phyloP scores from a whole-genome alignment of 805 yeast genomes.

The Babjeviella inositovora region DNA sequence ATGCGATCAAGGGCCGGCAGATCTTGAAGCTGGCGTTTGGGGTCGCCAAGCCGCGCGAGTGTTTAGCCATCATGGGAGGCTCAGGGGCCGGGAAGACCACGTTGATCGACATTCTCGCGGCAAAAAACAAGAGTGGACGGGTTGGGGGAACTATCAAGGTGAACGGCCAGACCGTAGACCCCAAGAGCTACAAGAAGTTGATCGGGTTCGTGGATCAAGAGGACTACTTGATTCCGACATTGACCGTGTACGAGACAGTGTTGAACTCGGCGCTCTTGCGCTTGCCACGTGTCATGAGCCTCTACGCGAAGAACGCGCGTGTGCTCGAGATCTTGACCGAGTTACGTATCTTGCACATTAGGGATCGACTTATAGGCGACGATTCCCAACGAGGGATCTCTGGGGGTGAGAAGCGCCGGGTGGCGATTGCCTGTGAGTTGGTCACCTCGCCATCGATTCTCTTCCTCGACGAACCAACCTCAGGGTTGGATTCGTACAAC shows the following conservation, averaged over 20 bases:
- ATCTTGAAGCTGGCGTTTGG: slow-evolving; percentile 62
- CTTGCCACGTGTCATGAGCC: slow-evolving; percentile 69
- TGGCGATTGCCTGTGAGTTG: slow-evolving; percentile 84
- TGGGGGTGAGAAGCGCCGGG: slow-evolving; percentile 87
- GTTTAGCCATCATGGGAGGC: slow-evolving; percentile 95
- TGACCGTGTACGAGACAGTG: slow-evolving; percentile 93
- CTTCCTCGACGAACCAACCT: slow-evolving; percentile 85
- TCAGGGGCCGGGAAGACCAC: slow-evolving; percentile 99
- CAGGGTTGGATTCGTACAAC: slow-evolving; percentile 88
- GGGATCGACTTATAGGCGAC: slow-evolving; percentile 77
- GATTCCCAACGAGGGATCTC: slow-evolving; percentile 85
- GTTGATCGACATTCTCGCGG: slow-evolving; percentile 77
- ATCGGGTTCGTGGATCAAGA: slow-evolving; percentile 96
- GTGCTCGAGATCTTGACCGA: slow-evolving; percentile 79
- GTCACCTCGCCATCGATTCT: slow-evolving; percentile 79
- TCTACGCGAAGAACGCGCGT: slow-evolving; percentile 53
- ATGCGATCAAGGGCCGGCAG: slow-evolving; percentile 31
- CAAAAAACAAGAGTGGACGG: slow-evolving; percentile 66
- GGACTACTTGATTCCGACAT: slow-evolving; percentile 76
- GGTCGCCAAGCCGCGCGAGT: slow-evolving; percentile 69
- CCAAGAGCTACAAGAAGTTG: slow-evolving; percentile 38
- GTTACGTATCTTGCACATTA: slow-evolving; percentile 67
- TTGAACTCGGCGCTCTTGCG: slow-evolving; percentile 81
- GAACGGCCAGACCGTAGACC: slow-evolving; percentile 44
- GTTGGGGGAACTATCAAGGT: slow-evolving; percentile 54